Evolutionary conservation across 1,284 basidiomycete species (phyloP), one percentile per base, ranked within the genome.

Genomic region (Puccinia horiana): DNA sequence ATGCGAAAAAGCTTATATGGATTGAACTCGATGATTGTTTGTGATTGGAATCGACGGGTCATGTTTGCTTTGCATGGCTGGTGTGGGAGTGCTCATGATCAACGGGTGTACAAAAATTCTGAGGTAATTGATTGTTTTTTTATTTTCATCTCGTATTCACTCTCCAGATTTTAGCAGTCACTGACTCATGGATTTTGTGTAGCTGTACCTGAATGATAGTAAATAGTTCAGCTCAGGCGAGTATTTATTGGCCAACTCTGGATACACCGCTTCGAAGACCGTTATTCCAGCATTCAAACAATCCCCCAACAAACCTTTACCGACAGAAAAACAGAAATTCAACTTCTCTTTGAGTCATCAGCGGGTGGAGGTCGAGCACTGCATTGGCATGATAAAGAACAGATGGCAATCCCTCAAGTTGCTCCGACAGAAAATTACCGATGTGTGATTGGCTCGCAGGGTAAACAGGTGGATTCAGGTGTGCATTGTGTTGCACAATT

Each of bases 381-480:
- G 61, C 35, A 78, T 65, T 49, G 76, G 76, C 9, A 78, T 78
- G 26, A 32, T 78, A 0, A 78, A 78, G n/a, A 52, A 37, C 23
- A 0, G 29, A 37, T 78, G 76, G 76, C 58, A 63, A 37, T 78
- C 76, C 18, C 20, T 78, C 29, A 49, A 40, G 37, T 29, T 4
- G 12, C 11, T 56, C 9, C 35, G 18, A 14, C 35, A 56, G 0
- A 16, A 37, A 4, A n/a, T 75, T 12, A 12, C 8, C 20, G 54
- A 32, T 2, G 35, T 18, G 29, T 35, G 14, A 23, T 26, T 29
- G 1, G 72, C 47, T 14, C 16, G 11, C 26, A n/a, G n/a, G 26
- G 42, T 75, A 1, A 35, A 37, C 16, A 12, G 3, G 4, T 75
- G 72, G 72, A 32, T 75, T 2, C 18, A 18, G 12, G 32, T 32